Base-by-base conservation (phyloP, 75 land plant species). In the Larix kaempferi region DNA sequence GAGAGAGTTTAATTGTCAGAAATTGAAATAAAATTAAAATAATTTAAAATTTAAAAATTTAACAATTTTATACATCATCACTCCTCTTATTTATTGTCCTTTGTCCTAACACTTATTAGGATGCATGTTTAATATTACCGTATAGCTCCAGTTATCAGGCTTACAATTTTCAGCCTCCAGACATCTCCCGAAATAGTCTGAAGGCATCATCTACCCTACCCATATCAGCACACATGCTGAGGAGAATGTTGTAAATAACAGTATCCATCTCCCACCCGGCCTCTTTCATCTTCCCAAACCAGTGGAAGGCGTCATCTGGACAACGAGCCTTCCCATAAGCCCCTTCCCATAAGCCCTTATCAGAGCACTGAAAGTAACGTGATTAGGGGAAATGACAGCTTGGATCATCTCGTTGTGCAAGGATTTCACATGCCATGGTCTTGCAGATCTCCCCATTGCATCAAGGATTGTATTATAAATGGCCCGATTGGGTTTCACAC, bases 331-430 rank as follows among this genome's bases (percentile, higher is more conserved):
- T 84, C 29, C 84, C 78, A 84, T n/a, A n/a, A n/a, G n/a, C n/a
- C n/a, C n/a, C n/a, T n/a, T n/a, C n/a, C n/a, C n/a, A n/a, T 71
- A 94, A 21, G 90, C 89, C 37, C 89, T 85, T n/a, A 94, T 57
- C 5, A 94, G 82, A 62, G 86, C 80, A 29, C 86, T 82, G 82
- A 83, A 86, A 12, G 94, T 86, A 33, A 72, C 63, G 58, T 73
- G 58, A 79, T 67, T 89, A 12, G 94, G 96, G 33, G 21, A 61
- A n/a, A 88, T 56, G 14, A 84, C 91, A 75, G 79, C 88, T 33
- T 60, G 57, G 10, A 65, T 78, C 92, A 94, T 88, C 73, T 94
- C 91, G 54, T 72, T 84, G 60, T 80, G 80, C 39, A 86, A 80
- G 41, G n/a, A 84, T 80, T 84, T 88, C 61, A 81, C 89, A 59